Conservation (phyloP, 1,284 basidiomycete species). For the Trametes pubescens region DNA sequence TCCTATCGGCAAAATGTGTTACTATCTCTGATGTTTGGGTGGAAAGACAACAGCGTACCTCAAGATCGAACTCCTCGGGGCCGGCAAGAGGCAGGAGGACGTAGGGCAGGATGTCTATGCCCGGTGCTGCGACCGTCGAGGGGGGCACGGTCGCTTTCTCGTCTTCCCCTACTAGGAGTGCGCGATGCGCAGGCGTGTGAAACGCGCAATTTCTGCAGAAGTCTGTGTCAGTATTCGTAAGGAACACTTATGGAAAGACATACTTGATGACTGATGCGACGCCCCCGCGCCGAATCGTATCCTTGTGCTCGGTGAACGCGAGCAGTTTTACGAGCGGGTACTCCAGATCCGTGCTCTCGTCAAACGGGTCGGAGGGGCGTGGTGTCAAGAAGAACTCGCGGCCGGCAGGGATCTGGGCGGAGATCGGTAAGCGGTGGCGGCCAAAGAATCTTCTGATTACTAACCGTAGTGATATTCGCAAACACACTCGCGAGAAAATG, state of each 20-base stretch:
- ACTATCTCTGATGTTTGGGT: background rate
- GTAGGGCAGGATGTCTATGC: conserved; percentile 84
- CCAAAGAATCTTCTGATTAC: conserved; percentile 28
- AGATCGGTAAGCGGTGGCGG: conserved; percentile 2
- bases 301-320: conserved; percentile 88
- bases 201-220: conserved; percentile 79
- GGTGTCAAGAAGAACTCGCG: conserved; percentile 78
- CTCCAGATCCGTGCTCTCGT: conserved; percentile 57
- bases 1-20: conserved; percentile 58
- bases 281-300: conserved; percentile 86
- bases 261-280: conserved; percentile 89
- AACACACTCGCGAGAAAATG: conserved; percentile 94
- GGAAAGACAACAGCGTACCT: conserved; percentile 54
- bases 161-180: conserved; percentile 71
- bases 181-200: conserved; percentile 69
- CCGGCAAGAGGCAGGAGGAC: conserved; percentile 93
- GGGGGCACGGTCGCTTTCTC: conserved; percentile 58
- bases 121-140: conserved; percentile 69
- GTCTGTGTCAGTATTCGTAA: background rate
- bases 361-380: conserved; percentile 51
- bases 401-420: conserved; percentile 66
- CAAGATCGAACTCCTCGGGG: conserved; percentile 92
- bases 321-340: conserved; percentile 86
- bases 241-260: conserved; percentile 26
- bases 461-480: conserved; percentile 85